Evolutionary conservation across 2,329 filamentous ascomycete species (phyloP).

Genomic region (Myriangium duriaei): DNA sequence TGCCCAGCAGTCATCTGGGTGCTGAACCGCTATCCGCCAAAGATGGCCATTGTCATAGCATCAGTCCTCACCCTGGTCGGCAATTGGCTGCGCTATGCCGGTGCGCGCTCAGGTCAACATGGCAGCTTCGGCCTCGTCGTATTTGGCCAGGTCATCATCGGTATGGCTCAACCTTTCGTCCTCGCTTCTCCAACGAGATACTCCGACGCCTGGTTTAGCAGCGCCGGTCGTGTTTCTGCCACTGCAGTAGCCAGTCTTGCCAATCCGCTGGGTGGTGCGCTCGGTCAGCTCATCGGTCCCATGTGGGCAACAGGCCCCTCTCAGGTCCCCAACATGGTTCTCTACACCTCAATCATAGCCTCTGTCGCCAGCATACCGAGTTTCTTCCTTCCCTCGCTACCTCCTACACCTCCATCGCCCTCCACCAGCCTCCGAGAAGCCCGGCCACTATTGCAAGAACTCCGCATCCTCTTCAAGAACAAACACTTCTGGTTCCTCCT

Average conservation of each 20-base stretch:
- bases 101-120: constrained; percentile 17
- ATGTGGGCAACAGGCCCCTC: constrained; percentile 52
- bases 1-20: constrained; percentile 62
- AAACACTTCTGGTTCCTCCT: constrained; percentile 70
- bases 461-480: constrained; percentile 38
- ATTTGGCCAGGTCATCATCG: constrained; percentile 84
- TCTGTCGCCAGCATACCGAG: constrained; percentile 58
- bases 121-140: constrained; percentile 66
- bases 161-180: constrained; percentile 83
- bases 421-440: constrained; percentile 43
- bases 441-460: constrained; percentile 41
- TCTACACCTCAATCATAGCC: constrained; percentile 71
- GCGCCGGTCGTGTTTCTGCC: constrained; percentile 68
- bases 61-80: constrained; percentile 64
- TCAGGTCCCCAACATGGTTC: constrained; percentile 67
- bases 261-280: constrained; percentile 78
- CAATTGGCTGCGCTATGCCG: constrained; percentile 59
- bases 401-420: constrained; percentile 64
- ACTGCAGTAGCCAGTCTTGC: constrained; percentile 76
- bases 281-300: constrained; percentile 78
- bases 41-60: constrained; percentile 59
- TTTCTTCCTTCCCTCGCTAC: constrained; percentile 64
- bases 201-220: constrained; percentile 89
- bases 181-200: constrained; percentile 81
- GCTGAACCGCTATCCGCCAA: constrained; percentile 65